A percentile compares a stretch with the other conserved stretches of the same genome.
These are phyloP conservation scores for Candida multigemmis DNA, from an alignment of 805 yeast species.

Conservation along the genomic window DNA sequence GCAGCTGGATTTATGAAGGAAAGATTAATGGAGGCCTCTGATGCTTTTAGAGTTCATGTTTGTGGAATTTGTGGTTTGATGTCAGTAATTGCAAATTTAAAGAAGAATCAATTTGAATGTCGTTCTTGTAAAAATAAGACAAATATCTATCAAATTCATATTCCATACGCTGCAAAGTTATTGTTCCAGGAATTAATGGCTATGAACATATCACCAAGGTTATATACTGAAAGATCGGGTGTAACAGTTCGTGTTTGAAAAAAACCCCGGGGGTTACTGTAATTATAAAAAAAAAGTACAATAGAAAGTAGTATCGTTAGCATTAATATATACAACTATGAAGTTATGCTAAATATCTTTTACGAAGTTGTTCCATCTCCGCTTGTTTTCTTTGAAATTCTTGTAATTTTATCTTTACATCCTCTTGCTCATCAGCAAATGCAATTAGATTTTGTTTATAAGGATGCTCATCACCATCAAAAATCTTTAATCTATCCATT, in stretches of 20 bases:
- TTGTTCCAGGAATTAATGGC: conserved; percentile 99
- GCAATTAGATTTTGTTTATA: conserved; percentile 78
- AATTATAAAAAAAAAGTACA: conserved; percentile 1
- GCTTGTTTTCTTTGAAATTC: conserved; percentile 27
- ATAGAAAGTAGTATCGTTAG: conserved; percentile 1
- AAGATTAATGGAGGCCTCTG: conserved; percentile 97
- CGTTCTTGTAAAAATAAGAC: conserved; percentile 98
- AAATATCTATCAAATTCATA: conserved; percentile 93
- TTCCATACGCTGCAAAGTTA: conserved; percentile 97
- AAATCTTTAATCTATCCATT: conserved; percentile 75
- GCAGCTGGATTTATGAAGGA: conserved; percentile 98
- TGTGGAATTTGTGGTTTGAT: conserved; percentile 98
- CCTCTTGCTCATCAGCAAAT: conserved; percentile 67
- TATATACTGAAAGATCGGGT: conserved; percentile 88
- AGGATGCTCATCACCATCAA: conserved; percentile 85
- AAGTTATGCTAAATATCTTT: conserved; percentile 20
- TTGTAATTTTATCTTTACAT: conserved; percentile 35
- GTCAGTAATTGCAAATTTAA: conserved; percentile 95
- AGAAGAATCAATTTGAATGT: conserved; percentile 97
- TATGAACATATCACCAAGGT: conserved; percentile 95
- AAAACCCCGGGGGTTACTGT: conserved; percentile 1
- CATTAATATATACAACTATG: conserved; percentile 4
- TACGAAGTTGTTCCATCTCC: conserved; percentile 22
- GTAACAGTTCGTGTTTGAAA: conserved; percentile 27
- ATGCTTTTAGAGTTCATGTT: conserved; percentile 95